Evolutionary conservation across 768 basidiomycete genomes (phyloP), one percentile per base, ranked within the genome.

Genomic region (Rhizopogon roseolus): DNA sequence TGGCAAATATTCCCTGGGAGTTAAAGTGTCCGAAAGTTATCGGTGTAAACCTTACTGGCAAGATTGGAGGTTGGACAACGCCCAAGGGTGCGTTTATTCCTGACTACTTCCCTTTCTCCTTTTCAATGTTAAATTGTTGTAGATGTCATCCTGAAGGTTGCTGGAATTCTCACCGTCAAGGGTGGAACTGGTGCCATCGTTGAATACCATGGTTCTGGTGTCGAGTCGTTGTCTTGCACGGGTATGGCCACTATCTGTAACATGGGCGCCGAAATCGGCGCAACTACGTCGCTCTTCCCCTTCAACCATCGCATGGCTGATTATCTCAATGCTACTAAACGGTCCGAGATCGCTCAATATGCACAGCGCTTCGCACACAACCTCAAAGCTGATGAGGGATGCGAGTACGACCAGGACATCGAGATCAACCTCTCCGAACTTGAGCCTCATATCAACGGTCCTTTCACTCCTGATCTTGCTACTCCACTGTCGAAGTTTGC

Each of bases 221-320:
- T 98, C 57, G 89, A 96, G 67, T 93, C 93, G 34, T 82, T 99
- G 56, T 97, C 94, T 45, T 93, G 90, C 82, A 99, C 96, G 45
- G 96, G 96, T 73, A 97, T 98, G 95, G 96, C 93, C 50, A 98
- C 96, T 19, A 96, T 99, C 65, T 98, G 96, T 73, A 99, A 98
- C 84, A 99, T 98, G 96, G 96, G 96, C 80, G 96, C 96, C 62
- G 96, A 99, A 74, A 98, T 98, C 65, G 96, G 96, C 69, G 97
- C 97, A 37, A 99, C 97, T 9, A 98, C 97, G 19, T 98, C 96
- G 16, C 74, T 98, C 62, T 99, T 99, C 92, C 97, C 97, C 64
- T 98, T 90, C 86, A 99, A 98, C 78, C 70, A 76, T 60, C 92
- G 95, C 66, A 98, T 98, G 97, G 80, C 68, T 64, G 81, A 86